Evolutionary conservation across 768 basidiomycete genomes (phyloP).

Genomic region (Psilocybe cyanescens): DNA sequence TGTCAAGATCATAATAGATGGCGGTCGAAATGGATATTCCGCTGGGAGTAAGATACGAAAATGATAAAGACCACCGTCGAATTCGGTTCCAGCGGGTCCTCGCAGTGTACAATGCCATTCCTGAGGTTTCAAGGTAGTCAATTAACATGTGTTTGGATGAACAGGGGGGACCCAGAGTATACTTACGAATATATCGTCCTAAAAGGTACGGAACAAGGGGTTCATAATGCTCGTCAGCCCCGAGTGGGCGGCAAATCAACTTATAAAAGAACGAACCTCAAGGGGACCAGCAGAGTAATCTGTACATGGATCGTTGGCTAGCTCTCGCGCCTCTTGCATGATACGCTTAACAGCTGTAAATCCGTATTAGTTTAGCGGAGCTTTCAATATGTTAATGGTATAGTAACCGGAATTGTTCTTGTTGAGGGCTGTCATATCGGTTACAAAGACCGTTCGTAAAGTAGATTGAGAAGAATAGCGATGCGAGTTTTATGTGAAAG

Average conservation of each 20-base stretch:
- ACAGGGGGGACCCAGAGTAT: background rate
- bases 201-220: conserved; percentile 1
- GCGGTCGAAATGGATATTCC: conserved; percentile 96
- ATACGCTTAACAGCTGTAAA: conserved; percentile 88
- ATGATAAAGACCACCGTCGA: conserved; percentile 95
- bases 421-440: conserved; percentile 55
- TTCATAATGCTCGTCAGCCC: background rate
- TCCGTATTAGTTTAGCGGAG: background rate
- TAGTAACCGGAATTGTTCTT: conserved; percentile 86
- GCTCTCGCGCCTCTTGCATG: conserved; percentile 93
- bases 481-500: background rate
- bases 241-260: conserved; percentile 13
- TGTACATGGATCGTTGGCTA: conserved; percentile 80
- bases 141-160: background rate
- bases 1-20: conserved; percentile 94
- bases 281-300: conserved; percentile 88
- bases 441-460: background rate
- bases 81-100: conserved; percentile 87
- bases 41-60: conserved; percentile 89
- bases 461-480: background rate
- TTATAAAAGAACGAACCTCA: conserved; percentile 49
- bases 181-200: conserved; percentile 91
- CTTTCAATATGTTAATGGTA: background rate
- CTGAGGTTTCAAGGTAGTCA: conserved; percentile 31
- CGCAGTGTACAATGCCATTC: conserved; percentile 99